Percentiles rank a stretch among this genome's conserved stretches.
These are phyloP conservation scores for Hyaloperonospora arabidopsidis DNA, from an alignment of 352 stramenopile genomes.

Conservation along the genomic window DNA sequence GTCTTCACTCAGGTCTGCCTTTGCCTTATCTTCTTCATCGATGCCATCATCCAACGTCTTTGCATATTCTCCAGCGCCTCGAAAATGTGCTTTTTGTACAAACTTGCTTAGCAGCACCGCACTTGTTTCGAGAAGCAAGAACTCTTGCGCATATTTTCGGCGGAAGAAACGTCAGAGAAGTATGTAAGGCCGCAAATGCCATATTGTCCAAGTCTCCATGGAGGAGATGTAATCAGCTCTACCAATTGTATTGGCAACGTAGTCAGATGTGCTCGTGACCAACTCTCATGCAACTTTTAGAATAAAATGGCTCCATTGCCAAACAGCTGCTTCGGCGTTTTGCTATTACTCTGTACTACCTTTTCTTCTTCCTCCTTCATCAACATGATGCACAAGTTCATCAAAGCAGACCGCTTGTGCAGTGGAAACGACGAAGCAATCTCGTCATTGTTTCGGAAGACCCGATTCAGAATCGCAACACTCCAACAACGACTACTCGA, in stretches of 20 bases:
- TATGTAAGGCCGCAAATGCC: constrained; percentile 41
- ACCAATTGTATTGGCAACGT: constrained; percentile 12
- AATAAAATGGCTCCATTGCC: constrained; percentile 49
- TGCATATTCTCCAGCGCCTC: constrained; percentile 3
- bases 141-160: constrained; percentile 3
- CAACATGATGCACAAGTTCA: constrained; percentile 40
- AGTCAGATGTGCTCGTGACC: background rate
- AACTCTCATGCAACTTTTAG: constrained; percentile 32
- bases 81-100: constrained; percentile 12
- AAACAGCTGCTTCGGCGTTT: constrained; percentile 38
- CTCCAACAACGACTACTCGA: constrained; percentile 31
- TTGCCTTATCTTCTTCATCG: constrained; percentile 8
- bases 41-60: constrained; percentile 4
- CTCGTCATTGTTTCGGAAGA: constrained; percentile 7
- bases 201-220: constrained; percentile 39
- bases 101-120: constrained; percentile 28
- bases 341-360: constrained; percentile 36
- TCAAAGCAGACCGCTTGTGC: constrained; percentile 29
- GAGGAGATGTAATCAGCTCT: constrained; percentile 32
- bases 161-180: constrained; percentile 12
- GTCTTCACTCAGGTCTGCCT: constrained; percentile 15
- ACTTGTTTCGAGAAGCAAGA: constrained; percentile 44
- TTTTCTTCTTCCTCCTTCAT: constrained; percentile 68
- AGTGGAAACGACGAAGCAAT: constrained; percentile 12
- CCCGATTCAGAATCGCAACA: constrained; percentile 37